Evolutionary conservation across 2,329 filamentous ascomycete species (phyloP), one percentile per base, ranked within the genome.

Genomic region (Scedosporium dehoogii): DNA sequence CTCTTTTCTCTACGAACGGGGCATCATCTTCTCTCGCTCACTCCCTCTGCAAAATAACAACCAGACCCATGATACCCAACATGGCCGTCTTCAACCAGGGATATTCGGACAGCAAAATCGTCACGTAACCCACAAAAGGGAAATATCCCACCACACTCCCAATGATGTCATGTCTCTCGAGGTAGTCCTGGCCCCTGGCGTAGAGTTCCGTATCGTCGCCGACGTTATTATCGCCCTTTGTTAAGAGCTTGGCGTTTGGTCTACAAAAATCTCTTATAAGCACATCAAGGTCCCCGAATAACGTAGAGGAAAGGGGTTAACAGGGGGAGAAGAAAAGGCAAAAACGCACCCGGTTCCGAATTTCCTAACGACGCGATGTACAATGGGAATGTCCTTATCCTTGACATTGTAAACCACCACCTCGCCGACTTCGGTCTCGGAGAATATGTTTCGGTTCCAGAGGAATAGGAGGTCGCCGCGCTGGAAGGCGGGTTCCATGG

Each of bases 11-110:
- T 5, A 18, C 53, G 9, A n/a, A 16, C 21, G 21, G 27, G n/a
- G n/a, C 5, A 6, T 56, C 14, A 21, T 23, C 67, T 78, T 97
- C 79, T 99, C 94, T 70, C 92, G 80, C 74, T 99, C 78, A 97
- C 79, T 99, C 94, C 70, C 92, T 80, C 74, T 99, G 94, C 69
- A 99, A 74, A 58, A 99, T 88, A 27, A 97, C 94, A 77, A 96
- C 86, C 69, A 97, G 73, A 1, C 93, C 94, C 94, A 99, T 99
- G 59, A 97, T 83, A 1, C 91, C 93, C 70, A 99, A 75, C 87
- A 97, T 90, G 27, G 87, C 93, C 53, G 91, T 96, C 84, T 99
- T 99, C 69, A 97, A 74, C 93, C 93, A 97, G 5, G 94, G 94
- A 73, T 99, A 88, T 74, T 99, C 94, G 66, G 90, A 94, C 65